Base-by-base conservation (phyloP, 2,329 filamentous ascomycete species). In the Tolypocladium nubicola region DNA sequence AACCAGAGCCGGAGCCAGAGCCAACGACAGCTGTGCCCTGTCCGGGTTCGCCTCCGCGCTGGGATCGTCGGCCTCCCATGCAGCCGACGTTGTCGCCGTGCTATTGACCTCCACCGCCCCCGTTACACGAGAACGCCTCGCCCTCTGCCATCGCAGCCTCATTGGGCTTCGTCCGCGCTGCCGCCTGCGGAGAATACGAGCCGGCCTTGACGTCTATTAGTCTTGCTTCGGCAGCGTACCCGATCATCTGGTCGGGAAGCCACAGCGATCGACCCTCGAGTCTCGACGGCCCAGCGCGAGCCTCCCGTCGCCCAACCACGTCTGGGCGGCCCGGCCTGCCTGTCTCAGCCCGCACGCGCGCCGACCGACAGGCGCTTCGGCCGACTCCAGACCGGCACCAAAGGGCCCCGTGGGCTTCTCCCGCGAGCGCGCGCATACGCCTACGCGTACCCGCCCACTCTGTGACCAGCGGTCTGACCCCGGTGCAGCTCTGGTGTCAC, bases 141-240 rank as follows among this genome's bases (percentile, higher is more conserved):
- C 52, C 55, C 56, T 59, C 56, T 58, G 56, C 56, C 63, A 58
- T 61, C 61, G 40, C 58, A 50, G 61, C 57, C 59, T 60, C 61
- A 66, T 68, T 68, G 66, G 64, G 57, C 59, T 61, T 62, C 59
- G 40, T 53, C 56, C 58, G 56, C 61, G 37, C 56, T 59, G 60
- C 57, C 53, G 41, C 61, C 56, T 57, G 52, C 53, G 53, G 59
- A 65, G 63, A 66, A 71, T 70, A 71, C 69, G 69, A 71, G 66
- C 62, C 61, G 53, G 59, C 59, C 23, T 61, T 64, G 65, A 64
- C 61, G 61, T 64, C 61, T 65, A 57, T 58, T 62, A 58, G 62
- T 62, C 61, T 59, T 53, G 50, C 62, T 55, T 61, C 63, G 60
- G 60, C 58, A 62, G 55, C 62, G 54, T 60, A 59, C 62, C 61